Evolutionary conservation across 202 grass and related monocot genomes (phyloP).

Genomic region (Bolboschoenoplectus hybrid): DNA sequence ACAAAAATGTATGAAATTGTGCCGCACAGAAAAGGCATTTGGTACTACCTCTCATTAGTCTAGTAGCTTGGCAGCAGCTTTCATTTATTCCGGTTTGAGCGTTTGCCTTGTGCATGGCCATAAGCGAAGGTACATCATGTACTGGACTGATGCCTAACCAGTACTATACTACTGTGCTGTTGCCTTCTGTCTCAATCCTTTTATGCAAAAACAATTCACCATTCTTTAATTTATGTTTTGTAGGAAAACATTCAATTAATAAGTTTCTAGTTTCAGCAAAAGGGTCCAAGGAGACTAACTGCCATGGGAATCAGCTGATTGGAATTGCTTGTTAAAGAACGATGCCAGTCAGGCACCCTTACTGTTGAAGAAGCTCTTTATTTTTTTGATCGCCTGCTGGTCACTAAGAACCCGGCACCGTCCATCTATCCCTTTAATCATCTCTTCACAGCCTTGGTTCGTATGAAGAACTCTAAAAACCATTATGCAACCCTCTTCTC

Average conservation of each 20-base stretch:
- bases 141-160: background rate
- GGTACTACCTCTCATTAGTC: too few species aligned
- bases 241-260: background rate
- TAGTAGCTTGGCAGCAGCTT: too few species aligned
- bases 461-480: background rate
- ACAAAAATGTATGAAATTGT: too few species aligned
- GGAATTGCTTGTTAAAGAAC: background rate
- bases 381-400: slow-evolving; percentile 2
- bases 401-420: background rate
- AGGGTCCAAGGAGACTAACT: background rate
- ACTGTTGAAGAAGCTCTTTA: background rate
- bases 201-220: background rate
- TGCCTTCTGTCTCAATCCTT: background rate
- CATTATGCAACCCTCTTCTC: background rate
- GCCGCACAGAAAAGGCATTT: too few species aligned
- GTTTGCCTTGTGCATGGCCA: too few species aligned
- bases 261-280: background rate
- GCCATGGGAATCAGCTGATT: background rate
- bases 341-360: background rate
- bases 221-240: background rate
- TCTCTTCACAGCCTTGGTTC: background rate
- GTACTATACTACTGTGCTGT: background rate
- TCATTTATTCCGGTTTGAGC: too few species aligned
- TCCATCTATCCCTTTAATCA: background rate
- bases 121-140: too few species aligned